phyloP scores from a whole-genome alignment of 78 protist genomes.

The Capsaspora owczarzaki region DNA sequence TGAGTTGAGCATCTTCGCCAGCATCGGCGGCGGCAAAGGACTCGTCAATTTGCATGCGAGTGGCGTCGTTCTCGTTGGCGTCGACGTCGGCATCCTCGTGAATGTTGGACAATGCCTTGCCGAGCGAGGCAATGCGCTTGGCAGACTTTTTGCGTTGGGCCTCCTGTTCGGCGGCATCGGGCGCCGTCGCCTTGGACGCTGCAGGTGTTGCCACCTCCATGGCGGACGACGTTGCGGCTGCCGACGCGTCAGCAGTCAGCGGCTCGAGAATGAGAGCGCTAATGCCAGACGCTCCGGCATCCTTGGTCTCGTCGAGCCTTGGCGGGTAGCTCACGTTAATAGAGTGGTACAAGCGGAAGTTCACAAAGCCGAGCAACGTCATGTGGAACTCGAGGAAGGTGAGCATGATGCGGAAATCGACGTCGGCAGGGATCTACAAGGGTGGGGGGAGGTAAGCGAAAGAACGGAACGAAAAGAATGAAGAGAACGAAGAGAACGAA shows the following conservation, averaged over 20 bases:
- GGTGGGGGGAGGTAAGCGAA: too few relatives aligned
- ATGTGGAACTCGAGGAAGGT: constrained; percentile 82
- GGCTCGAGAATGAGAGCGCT: neutral
- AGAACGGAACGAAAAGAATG: too few relatives aligned
- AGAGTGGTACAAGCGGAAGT: constrained; percentile 58
- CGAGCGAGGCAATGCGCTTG: neutral
- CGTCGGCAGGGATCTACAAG: constrained; percentile 36
- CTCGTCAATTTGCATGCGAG: neutral
- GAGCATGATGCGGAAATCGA: constrained; percentile 74
- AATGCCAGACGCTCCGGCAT: constrained; percentile 2
- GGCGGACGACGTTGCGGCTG: too few relatives aligned
- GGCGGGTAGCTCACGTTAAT: constrained; percentile 72
- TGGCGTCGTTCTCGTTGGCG: neutral
- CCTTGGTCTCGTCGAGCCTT: neutral
- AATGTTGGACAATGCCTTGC: neutral
- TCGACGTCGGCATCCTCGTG: too few relatives aligned
- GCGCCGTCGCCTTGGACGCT: neutral
- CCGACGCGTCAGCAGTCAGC: too few relatives aligned
- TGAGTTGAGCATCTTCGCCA: neutral
- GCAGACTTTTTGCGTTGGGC: neutral
- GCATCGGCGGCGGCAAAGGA: neutral
- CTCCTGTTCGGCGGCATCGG: neutral
- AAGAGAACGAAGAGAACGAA: too few relatives aligned
- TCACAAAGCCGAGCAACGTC: constrained; percentile 67
- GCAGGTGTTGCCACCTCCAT: neutral